phyloP scores from a whole-genome alignment of 108 stramenopile species.

The Chaetoceros muelleri region DNA sequence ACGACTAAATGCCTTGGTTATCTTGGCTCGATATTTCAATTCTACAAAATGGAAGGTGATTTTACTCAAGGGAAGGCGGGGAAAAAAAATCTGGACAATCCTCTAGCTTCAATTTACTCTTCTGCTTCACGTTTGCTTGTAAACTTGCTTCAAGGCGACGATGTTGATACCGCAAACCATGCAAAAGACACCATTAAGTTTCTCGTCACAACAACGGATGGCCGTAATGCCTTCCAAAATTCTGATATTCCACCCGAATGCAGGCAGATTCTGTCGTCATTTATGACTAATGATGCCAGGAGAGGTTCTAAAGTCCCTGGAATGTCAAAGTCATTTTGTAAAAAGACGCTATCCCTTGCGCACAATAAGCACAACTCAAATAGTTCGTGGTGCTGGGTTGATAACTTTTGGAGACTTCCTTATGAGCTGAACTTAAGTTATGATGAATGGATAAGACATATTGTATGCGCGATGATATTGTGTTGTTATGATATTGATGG shows the following conservation, averaged over 20 bases:
- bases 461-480: slow-evolving; percentile 47
- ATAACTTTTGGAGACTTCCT: slow-evolving; percentile 32
- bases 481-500: slow-evolving; percentile 28
- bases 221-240: not conserved
- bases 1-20: not conserved
- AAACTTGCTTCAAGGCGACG: not conserved
- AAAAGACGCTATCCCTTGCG: not conserved
- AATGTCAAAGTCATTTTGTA: not conserved
- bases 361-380: slow-evolving; percentile 2
- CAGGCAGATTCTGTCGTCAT: not conserved
- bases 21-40: not conserved
- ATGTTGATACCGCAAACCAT: not conserved
- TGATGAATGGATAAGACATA: slow-evolving; percentile 49
- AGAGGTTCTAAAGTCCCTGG: not conserved
- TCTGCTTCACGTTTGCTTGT: not conserved
- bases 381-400: slow-evolving; percentile 78
- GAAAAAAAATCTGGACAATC: not conserved
- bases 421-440: slow-evolving; percentile 8
- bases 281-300: not conserved
- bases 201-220: not conserved
- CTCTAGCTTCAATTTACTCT: not conserved
- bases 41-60: not conserved
- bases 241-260: not conserved
- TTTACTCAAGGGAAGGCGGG: not conserved
- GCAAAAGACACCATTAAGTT: not conserved